Evolutionary conservation across 352 stramenopile genomes (phyloP).

Genomic region (Globisporangium orthogonon): DNA sequence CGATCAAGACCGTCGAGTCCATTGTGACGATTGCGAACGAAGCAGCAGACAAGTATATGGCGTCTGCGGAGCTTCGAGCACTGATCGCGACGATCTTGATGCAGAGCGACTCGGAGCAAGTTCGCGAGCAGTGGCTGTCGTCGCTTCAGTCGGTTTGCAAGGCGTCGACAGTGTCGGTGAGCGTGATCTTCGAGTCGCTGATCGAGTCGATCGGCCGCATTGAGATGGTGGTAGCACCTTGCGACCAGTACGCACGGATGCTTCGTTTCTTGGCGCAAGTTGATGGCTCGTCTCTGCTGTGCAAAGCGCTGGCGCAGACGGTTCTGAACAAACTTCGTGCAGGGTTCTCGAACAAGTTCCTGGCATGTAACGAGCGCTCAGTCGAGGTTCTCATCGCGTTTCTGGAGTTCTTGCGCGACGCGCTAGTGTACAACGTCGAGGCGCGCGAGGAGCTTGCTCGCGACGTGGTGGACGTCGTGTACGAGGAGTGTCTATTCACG

Average conservation of each 20-base stretch:
- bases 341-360: slow-evolving; percentile 76
- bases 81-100: slow-evolving; percentile 58
- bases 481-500: slow-evolving; percentile 82
- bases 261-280: slow-evolving; percentile 65
- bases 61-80: slow-evolving; percentile 25
- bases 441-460: slow-evolving; percentile 44
- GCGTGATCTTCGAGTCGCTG: slow-evolving; percentile 61
- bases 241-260: slow-evolving; percentile 69
- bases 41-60: slow-evolving; percentile 63
- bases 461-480: slow-evolving; percentile 75
- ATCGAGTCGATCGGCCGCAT: slow-evolving; percentile 59
- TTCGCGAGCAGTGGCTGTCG: slow-evolving; percentile 82
- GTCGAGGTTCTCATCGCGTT: slow-evolving; percentile 68
- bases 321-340: slow-evolving; percentile 55
- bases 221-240: slow-evolving; percentile 49
- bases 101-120: slow-evolving; percentile 60
- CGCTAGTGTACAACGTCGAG: slow-evolving; percentile 45
- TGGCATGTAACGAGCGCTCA: slow-evolving; percentile 63
- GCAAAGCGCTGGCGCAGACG: slow-evolving; percentile 39
- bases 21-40: slow-evolving; percentile 67
- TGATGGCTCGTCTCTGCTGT: slow-evolving; percentile 39
- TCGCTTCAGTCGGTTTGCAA: slow-evolving; percentile 71
- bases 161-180: slow-evolving; percentile 27
- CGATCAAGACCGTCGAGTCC: slow-evolving; percentile 76
- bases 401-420: slow-evolving; percentile 73